Conservation (phyloP, 352 stramenopile genomes). For the Pythium aristosporum region DNA sequence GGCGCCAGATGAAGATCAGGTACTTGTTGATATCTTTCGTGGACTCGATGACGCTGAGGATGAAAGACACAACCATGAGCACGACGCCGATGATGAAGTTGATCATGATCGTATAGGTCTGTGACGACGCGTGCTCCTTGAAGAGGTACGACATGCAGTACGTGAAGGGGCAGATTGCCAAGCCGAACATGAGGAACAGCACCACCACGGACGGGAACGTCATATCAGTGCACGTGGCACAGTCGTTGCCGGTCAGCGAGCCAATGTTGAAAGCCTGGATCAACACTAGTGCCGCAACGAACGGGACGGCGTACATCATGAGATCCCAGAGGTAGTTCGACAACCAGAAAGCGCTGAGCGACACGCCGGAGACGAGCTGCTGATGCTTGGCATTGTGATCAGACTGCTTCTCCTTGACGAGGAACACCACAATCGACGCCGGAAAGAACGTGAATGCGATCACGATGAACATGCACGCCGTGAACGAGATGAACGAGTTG, state of each 20-base stretch:
- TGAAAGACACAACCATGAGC: constrained; percentile 57
- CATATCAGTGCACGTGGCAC: constrained; percentile 39
- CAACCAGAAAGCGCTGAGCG: constrained; percentile 93
- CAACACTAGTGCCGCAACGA: constrained; percentile 35
- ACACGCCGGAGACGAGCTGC: constrained; percentile 94
- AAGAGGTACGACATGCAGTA: constrained; percentile 72
- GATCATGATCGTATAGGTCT: constrained; percentile 72
- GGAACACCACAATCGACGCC: constrained; percentile 91
- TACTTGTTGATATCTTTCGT: constrained; percentile 46
- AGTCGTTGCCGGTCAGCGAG: constrained; percentile 26
- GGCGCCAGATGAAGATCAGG: constrained; percentile 68
- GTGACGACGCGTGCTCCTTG: constrained; percentile 58
- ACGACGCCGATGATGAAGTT: constrained; percentile 67
- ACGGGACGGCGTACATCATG: constrained; percentile 88
- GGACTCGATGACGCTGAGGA: constrained; percentile 48
- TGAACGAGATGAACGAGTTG: constrained; percentile 62
- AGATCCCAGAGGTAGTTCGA: constrained; percentile 95
- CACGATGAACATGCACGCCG: constrained; percentile 80
- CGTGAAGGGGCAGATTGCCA: constrained; percentile 64
- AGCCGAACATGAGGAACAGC: constrained; percentile 56
- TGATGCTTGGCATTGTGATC: constrained; percentile 95
- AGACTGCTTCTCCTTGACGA: constrained; percentile 94
- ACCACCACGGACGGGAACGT: constrained; percentile 40
- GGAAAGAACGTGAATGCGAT: constrained; percentile 93
- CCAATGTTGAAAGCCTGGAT: constrained; percentile 37